Evolutionary conservation across 163 green algal species (phyloP), one percentile per base, ranked within the genome.

Genomic region (Prototheca cutis): DNA sequence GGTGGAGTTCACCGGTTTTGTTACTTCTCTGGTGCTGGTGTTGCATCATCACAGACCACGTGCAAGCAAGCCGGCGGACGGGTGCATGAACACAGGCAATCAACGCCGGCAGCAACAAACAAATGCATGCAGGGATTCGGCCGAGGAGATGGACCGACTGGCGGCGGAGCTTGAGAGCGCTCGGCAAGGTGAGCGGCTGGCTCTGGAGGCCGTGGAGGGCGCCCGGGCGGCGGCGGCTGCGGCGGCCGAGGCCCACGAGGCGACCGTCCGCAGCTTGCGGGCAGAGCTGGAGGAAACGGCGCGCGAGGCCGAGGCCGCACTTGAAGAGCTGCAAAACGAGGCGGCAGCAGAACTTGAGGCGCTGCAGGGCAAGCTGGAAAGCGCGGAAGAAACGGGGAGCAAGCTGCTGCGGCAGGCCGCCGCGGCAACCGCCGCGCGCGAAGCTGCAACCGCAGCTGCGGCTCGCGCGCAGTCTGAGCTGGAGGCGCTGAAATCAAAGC

Each of bases 391-490:
- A 17, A 51, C 42, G 42, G 42, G 10, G 10, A 51, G 42, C 42
- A 51, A 51, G 52, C 33, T 58, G 33, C 33, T 58, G 52, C 52
- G 32, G 18, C 52, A 58, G 52, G 18, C 25, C 18, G 32, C 52
- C 18, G 52, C 32, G 18, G 18, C 33, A 21, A 58, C 33, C 18
- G 52, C 52, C 15, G 13, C 32, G 6, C 13, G 17, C 15, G 32
- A 58, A 6, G 25, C 13, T 6, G 52, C 15, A 6, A 19, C 32
- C 15, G 32, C 18, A 18, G 13, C 10, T 5, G 13, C 17, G 10
- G 10, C 42, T 21, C 10, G 17, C 13, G 42, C 42, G 10, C 23
- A 5, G 5, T 17, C 42, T 6, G 42, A 51, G 42, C 42, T 51
- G 42, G 42, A 51, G 42, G 17, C 42, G 8, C 42, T 51, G 42